Evolutionary conservation across 495 filamentous ascomycete genomes (phyloP).

Genomic region (Penicillium pulvis): DNA sequence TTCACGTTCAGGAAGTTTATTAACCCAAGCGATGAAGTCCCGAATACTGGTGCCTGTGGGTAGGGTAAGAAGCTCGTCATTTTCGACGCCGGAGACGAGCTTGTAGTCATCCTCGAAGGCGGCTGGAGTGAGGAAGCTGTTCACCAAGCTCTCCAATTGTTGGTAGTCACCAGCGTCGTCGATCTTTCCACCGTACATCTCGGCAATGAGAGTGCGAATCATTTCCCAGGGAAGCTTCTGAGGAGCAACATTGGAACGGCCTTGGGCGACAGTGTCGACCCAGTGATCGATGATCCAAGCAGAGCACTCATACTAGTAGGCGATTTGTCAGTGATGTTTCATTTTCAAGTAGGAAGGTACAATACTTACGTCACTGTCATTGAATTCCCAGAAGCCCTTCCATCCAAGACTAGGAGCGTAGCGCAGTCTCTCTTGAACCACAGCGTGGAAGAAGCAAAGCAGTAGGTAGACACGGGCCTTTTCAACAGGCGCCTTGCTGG

Average conservation of each 20-base stretch:
- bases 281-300: slow-evolving; percentile 95
- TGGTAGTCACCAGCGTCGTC: slow-evolving; percentile 87
- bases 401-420: slow-evolving; percentile 95
- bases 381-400: slow-evolving; percentile 99
- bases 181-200: slow-evolving; percentile 98
- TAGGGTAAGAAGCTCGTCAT: slow-evolving; percentile 67
- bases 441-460: slow-evolving; percentile 92
- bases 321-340: slow-evolving; percentile 31
- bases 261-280: slow-evolving; percentile 79
- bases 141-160: slow-evolving; percentile 70
- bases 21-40: slow-evolving; percentile 91
- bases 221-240: slow-evolving; percentile 96
- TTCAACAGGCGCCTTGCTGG: slow-evolving; percentile 83
- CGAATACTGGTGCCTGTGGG: slow-evolving; percentile 78
- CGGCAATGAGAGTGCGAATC: slow-evolving; percentile 86
- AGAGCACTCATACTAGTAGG: slow-evolving; percentile 86
- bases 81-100: slow-evolving; percentile 68
- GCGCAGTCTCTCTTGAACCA: slow-evolving; percentile 91
- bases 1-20: slow-evolving; percentile 88
- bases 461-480: slow-evolving; percentile 88
- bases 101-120: slow-evolving; percentile 92
- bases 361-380: slow-evolving; percentile 90
- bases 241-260: slow-evolving; percentile 88
- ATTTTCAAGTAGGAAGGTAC: background rate
- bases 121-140: slow-evolving; percentile 73